Conservation (phyloP, 352 stramenopile species). For the Blastocystis sp. region DNA sequence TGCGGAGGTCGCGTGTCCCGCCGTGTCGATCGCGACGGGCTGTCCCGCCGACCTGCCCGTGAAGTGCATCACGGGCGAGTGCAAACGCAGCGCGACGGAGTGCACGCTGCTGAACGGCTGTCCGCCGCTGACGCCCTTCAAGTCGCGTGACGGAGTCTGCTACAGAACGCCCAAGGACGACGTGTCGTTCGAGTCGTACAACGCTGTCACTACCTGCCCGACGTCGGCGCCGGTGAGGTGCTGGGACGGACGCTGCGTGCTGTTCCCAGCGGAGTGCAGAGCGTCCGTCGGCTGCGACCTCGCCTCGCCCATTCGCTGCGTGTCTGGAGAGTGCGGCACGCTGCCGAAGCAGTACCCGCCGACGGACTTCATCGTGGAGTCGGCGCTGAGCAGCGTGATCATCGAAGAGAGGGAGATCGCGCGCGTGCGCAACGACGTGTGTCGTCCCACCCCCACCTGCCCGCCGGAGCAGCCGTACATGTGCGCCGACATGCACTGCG, state of each 20-base stretch:
- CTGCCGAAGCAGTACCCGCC: conserved; percentile 47
- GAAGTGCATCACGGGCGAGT: conserved; percentile 22
- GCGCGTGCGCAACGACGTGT: conserved; percentile 44
- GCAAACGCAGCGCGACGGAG: neutral
- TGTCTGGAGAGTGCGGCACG: conserved; percentile 3
- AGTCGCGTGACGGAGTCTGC: neutral
- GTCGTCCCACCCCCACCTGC: conserved; percentile 23
- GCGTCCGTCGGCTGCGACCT: neutral
- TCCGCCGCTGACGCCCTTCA: conserved; percentile 13
- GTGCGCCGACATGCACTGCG: conserved; percentile 52
- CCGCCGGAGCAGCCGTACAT: conserved; percentile 6
- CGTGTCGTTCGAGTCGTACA: neutral
- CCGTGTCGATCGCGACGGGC: neutral
- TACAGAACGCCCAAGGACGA: neutral
- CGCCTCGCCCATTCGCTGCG: neutral
- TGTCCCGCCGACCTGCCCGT: conserved; percentile 14
- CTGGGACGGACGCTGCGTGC: conserved; percentile 31
- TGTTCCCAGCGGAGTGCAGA: neutral
- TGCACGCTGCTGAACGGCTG: conserved; percentile 58
- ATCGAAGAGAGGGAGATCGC: neutral
- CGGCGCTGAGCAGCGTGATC: neutral
- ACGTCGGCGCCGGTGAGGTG: neutral
- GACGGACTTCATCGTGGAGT: neutral
- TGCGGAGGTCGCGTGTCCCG: neutral
- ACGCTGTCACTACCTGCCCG: neutral